phyloP scores from a whole-genome alignment of 2,329 filamentous ascomycete genomes.

The Fusarium graminum region DNA sequence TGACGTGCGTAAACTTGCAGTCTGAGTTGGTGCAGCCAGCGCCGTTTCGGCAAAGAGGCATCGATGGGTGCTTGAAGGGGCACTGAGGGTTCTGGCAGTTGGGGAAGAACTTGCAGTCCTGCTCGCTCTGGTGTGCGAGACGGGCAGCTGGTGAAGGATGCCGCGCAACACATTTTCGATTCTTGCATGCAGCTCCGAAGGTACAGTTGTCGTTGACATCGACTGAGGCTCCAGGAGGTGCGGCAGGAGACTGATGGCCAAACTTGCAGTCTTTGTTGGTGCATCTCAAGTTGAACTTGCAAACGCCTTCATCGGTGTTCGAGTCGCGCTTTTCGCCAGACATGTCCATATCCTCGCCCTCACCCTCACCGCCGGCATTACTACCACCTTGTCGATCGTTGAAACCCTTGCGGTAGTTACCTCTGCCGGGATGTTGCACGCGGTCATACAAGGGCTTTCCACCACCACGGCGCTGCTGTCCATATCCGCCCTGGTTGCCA shows the following conservation, averaged over 20 bases:
- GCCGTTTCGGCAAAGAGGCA: slow-evolving; percentile 91
- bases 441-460: slow-evolving; percentile 81
- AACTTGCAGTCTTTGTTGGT: slow-evolving; percentile 91
- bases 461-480: slow-evolving; percentile 55
- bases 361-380: slow-evolving; percentile 56
- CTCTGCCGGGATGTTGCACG: slow-evolving; percentile 68
- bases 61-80: slow-evolving; percentile 87
- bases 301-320: slow-evolving; percentile 76
- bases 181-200: slow-evolving; percentile 94
- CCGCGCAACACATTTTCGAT: slow-evolving; percentile 90
- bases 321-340: slow-evolving; percentile 65
- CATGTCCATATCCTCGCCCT: slow-evolving; percentile 75
- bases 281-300: slow-evolving; percentile 91
- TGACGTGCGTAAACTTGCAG: slow-evolving; percentile 92
- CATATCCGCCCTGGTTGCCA: slow-evolving; percentile 59
- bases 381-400: slow-evolving; percentile 55
- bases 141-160: slow-evolving; percentile 92
- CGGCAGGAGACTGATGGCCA: slow-evolving; percentile 93
- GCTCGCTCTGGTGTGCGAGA: slow-evolving; percentile 81
- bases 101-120: slow-evolving; percentile 91
- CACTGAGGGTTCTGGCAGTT: slow-evolving; percentile 91
- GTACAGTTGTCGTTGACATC: slow-evolving; percentile 85
- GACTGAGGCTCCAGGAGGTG: slow-evolving; percentile 79
- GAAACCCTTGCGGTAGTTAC: slow-evolving; percentile 65
- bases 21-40: slow-evolving; percentile 83